These are phyloP conservation scores for Ambrosia hybrid DNA, from an alignment of 140 eudicot species.

Conservation along the genomic window DNA sequence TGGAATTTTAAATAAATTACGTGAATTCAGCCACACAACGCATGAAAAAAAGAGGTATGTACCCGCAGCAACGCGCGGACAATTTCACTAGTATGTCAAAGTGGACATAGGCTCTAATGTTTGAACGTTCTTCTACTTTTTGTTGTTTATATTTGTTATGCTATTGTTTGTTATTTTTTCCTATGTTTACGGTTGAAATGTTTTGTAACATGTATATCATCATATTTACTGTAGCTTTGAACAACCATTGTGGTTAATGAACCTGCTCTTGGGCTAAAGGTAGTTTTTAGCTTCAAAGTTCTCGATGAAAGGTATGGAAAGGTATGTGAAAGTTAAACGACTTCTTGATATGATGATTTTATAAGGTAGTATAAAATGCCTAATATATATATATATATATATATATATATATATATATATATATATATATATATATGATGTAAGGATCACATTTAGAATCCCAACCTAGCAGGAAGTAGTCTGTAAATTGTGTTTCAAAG, in stretches of 20 bases:
- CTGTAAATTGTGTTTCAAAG: no score
- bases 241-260: conserved; percentile 70
- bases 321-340: conserved; percentile 40
- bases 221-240: conserved; percentile 45
- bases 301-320: conserved; percentile 83
- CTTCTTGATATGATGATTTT: conserved; percentile 1
- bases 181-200: not conserved
- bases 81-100: conserved; percentile 42
- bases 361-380: not conserved
- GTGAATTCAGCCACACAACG: no score
- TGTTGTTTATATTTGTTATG: not conserved
- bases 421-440: no score
- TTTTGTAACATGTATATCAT: not conserved
- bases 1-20: no score
- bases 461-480: no score
- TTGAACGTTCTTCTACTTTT: conserved; percentile 1
- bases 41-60: conserved; percentile 10
- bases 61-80: no score
- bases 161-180: not conserved
- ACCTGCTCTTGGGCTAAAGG: conserved; percentile 64
- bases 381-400: not conserved
- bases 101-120: conserved; percentile 86
- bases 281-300: conserved; percentile 58
- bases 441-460: no score
- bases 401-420: no score